A percentile compares a stretch with the other conserved stretches of the same genome.
phyloP scores from a whole-genome alignment of 768 basidiomycete species.

The Rhodotorula sphaerocarpa region DNA sequence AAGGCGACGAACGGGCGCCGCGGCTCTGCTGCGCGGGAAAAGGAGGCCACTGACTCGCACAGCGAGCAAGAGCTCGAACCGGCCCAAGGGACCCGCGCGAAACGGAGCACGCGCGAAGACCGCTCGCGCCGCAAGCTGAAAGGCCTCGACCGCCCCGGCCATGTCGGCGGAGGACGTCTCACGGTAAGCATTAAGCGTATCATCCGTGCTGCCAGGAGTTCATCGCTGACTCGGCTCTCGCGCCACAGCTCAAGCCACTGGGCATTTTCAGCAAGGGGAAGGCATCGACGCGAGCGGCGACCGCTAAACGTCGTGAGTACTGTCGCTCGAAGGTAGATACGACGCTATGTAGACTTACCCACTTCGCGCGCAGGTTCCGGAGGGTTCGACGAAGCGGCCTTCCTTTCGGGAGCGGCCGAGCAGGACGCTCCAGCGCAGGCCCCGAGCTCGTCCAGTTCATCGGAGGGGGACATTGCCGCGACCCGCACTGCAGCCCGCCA shows the following conservation, averaged over 20 bases:
- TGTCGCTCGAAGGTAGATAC: too few species aligned
- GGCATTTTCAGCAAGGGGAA: constrained; percentile 34
- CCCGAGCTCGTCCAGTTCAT: too few species aligned
- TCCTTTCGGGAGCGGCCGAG: too few species aligned
- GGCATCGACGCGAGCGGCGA: constrained; percentile 21
- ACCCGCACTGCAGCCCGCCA: too few species aligned
- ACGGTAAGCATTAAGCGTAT: constrained; percentile 1
- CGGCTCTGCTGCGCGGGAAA: too few species aligned
- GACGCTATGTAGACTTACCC: too few species aligned
- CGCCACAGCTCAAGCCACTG: constrained; percentile 17
- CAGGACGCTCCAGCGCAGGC: too few species aligned
- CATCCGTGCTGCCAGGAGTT: neutral
- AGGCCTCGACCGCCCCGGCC: constrained; percentile 1
- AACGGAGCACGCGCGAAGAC: neutral
- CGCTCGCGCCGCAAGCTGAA: neutral
- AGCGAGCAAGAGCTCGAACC: neutral
- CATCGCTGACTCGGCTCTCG: neutral
- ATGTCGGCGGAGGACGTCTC: neutral
- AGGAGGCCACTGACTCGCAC: neutral
- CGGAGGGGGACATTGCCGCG: too few species aligned
- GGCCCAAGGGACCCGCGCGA: neutral
- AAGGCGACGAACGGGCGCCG: constrained; percentile 3
- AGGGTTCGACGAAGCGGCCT: too few species aligned
- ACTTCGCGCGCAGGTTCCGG: too few species aligned
- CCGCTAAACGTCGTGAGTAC: constrained; percentile 1